These are phyloP conservation scores for Pestalotiopsis sp. DNA, from an alignment of 2,329 filamentous ascomycete species.

Conservation along the genomic window DNA sequence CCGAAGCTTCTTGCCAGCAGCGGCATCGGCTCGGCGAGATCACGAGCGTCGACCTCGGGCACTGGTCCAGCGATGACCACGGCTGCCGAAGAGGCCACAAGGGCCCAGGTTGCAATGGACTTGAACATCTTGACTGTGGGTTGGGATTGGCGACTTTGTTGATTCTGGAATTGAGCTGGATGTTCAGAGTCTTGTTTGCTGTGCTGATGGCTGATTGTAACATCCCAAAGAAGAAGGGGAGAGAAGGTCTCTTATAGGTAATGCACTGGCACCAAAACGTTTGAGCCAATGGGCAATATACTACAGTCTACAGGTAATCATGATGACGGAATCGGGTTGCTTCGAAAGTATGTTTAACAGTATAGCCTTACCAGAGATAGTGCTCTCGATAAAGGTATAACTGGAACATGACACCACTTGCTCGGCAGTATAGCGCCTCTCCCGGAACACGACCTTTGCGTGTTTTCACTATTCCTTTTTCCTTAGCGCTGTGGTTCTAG, in stretches of 20 bases:
- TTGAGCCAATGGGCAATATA: neutral
- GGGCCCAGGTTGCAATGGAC: neutral
- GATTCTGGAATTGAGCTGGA: neutral
- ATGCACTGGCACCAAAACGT: neutral
- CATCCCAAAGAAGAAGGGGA: neutral
- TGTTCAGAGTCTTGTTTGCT: neutral
- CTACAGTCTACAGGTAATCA: neutral
- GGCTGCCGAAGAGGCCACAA: neutral
- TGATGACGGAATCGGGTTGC: neutral
- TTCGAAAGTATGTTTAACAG: neutral
- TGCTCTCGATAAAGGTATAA: neutral
- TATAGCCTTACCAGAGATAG: neutral
- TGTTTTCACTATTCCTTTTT: neutral
- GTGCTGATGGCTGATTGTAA: neutral
- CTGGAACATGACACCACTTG: neutral
- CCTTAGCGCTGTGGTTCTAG: neutral
- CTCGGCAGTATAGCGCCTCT: neutral
- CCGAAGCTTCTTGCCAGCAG: neutral
- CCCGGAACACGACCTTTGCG: neutral
- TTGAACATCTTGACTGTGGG: neutral
- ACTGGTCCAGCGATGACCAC: neutral
- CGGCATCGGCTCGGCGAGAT: neutral
- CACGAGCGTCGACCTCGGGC: neutral
- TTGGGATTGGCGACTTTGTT: neutral
- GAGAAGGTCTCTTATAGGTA: neutral